Conservation (phyloP, 257 asterid species). For the Solanum appendiculatum region DNA sequence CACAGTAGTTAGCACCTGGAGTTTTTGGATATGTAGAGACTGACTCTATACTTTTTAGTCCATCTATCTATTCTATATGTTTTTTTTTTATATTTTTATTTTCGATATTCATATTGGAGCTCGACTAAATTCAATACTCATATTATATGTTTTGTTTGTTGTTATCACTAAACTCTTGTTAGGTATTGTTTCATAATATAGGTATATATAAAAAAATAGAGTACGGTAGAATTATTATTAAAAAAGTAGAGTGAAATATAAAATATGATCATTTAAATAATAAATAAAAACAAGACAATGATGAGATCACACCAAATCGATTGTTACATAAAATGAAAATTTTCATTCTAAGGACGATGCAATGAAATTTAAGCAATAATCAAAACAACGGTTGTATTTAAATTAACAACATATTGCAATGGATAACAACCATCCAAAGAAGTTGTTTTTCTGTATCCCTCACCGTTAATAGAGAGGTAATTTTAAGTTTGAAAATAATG, state of each 20-base stretch:
- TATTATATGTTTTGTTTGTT: no score
- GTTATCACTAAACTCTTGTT: no score
- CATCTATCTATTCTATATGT: not conserved
- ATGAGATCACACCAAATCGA: not conserved
- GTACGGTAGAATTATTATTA: no score
- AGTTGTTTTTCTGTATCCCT: not conserved
- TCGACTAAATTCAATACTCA: not conserved
- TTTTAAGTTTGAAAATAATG: not conserved
- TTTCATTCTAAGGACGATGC: fast-evolving
- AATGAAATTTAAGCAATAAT: not conserved
- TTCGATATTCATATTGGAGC: no score
- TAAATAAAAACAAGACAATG: not conserved
- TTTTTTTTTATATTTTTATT: no score
- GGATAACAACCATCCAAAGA: not conserved
- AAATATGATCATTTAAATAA: no score
- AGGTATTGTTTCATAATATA: not conserved
- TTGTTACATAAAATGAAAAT: fast-evolving
- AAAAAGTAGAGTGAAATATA: not conserved
- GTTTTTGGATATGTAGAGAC: not conserved
- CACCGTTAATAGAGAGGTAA: not conserved
- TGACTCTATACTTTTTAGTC: not conserved
- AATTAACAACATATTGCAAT: not conserved
- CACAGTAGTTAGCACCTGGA: not conserved
- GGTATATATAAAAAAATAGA: not conserved
- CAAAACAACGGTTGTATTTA: no score